A percentile compares a stretch with the other conserved stretches of the same genome.
Conservation (phyloP, 2,329 filamentous ascomycete genomes). For the Fusarium pseudonygamai region DNA sequence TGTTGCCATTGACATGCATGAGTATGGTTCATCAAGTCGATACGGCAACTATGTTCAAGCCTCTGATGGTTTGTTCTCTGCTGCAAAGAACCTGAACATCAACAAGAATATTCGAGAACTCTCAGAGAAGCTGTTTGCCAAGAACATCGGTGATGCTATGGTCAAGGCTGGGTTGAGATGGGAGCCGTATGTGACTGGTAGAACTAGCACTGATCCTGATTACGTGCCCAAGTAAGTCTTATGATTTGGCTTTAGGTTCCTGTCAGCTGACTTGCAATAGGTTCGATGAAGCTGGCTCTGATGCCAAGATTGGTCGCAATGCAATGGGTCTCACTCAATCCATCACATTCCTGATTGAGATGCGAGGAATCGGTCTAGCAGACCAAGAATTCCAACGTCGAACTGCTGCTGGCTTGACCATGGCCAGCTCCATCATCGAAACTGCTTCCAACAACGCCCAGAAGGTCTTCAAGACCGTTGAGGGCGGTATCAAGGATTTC, state of each 20-base stretch:
- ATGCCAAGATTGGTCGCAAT: constrained; percentile 46
- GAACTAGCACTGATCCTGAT: constrained; percentile 18
- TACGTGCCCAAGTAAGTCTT: constrained; percentile 17
- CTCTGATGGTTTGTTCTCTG: constrained; percentile 46
- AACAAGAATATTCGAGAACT: constrained; percentile 43
- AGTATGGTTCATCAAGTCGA: constrained; percentile 38
- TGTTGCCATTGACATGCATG: constrained; percentile 47
- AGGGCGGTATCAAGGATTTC: constrained; percentile 41
- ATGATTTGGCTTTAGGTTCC: rapidly evolving
- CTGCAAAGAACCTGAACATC: constrained; percentile 49
- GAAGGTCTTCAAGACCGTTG: constrained; percentile 39
- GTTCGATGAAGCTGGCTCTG: constrained; percentile 43
- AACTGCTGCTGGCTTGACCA: constrained; percentile 41
- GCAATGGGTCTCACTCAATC: constrained; percentile 44
- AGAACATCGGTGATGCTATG: constrained; percentile 43
- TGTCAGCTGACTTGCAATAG: not conserved
- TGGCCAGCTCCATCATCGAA: constrained; percentile 43
- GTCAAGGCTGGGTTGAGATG: constrained; percentile 42
- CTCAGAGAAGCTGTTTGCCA: constrained; percentile 44
- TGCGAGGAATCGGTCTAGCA: constrained; percentile 44
- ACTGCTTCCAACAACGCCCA: constrained; percentile 44
- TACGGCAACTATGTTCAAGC: constrained; percentile 40
- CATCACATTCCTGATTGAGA: constrained; percentile 45
- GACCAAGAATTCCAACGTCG: constrained; percentile 46
- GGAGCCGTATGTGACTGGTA: constrained; percentile 44